Percentiles rank a stretch among this genome's conserved stretches.
phyloP scores from a whole-genome alignment of 192 early-diverging fungal species.

The Pilobolus umbonatus region DNA sequence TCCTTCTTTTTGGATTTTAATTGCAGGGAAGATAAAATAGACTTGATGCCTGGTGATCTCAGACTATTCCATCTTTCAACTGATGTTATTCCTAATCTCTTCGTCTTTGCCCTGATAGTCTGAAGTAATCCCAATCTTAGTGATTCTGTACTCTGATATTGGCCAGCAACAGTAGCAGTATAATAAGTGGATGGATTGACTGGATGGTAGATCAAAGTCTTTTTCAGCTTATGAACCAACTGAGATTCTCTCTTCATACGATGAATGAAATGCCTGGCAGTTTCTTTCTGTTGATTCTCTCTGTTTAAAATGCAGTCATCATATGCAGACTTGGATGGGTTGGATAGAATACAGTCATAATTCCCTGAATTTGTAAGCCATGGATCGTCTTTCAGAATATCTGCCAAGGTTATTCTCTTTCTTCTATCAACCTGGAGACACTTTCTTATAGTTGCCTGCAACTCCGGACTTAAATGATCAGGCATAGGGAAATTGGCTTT shows the following conservation, averaged over 20 bases:
- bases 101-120: constrained; percentile 14
- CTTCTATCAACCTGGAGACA: constrained; percentile 38
- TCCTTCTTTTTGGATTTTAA: neutral
- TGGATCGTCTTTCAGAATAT: constrained; percentile 39
- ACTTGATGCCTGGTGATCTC: constrained; percentile 6
- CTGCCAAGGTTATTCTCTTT: constrained; percentile 32
- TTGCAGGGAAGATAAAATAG: neutral
- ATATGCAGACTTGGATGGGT: constrained; percentile 4
- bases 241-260: constrained; percentile 22
- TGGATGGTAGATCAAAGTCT: constrained; percentile 28
- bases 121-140: constrained; percentile 16
- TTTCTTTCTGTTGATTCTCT: constrained; percentile 1
- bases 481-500: constrained; percentile 39
- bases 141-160: constrained; percentile 9
- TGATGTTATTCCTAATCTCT: constrained; percentile 14
- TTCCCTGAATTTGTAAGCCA: constrained; percentile 40
- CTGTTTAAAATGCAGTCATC: constrained; percentile 11
- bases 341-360: constrained; percentile 7
- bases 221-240: neutral
- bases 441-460: constrained; percentile 42
- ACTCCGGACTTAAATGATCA: constrained; percentile 29
- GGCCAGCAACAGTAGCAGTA: constrained; percentile 14
- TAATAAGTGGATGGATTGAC: constrained; percentile 30
- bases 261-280: constrained; percentile 12
- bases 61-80: constrained; percentile 18